A percentile compares a stretch with the other conserved stretches of the same genome.
phyloP scores from a whole-genome alignment of 352 stramenopile genomes.

The Globisporangium megalacanthum region DNA sequence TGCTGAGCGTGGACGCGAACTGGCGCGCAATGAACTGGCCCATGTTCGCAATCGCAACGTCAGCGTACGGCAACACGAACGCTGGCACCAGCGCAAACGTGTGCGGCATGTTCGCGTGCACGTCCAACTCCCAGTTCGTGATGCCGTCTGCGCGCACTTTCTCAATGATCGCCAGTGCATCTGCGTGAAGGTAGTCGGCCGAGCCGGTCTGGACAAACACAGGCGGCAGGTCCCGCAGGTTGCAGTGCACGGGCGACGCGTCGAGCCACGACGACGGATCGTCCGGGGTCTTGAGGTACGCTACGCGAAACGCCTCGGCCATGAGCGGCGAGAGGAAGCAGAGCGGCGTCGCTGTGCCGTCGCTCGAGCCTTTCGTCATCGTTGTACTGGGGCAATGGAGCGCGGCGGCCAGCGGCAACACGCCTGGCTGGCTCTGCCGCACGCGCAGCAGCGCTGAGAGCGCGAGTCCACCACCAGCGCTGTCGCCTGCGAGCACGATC shows the following conservation, averaged over 20 bases:
- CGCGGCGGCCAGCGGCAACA: conserved; percentile 30
- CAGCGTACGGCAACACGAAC: conserved; percentile 30
- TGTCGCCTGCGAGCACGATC: conserved; percentile 41
- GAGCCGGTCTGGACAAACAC: conserved; percentile 37
- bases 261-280: conserved; percentile 29
- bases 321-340: conserved; percentile 27
- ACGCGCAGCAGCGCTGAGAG: conserved; percentile 37
- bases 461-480: conserved; percentile 30
- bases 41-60: conserved; percentile 15
- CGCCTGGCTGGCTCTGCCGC: conserved; percentile 10
- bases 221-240: conserved; percentile 29
- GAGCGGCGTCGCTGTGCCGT: conserved; percentile 16
- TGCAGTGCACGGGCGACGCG: conserved; percentile 36
- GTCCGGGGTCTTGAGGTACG: conserved; percentile 19
- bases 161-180: conserved; percentile 23
- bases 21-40: conserved; percentile 8
- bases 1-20: conserved; percentile 30
- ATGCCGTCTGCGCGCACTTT: conserved; percentile 33
- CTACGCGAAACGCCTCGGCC: conserved; percentile 16
- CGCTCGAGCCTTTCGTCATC: conserved; percentile 14
- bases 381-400: conserved; percentile 28
- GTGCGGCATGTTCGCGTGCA: conserved; percentile 33
- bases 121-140: conserved; percentile 38
- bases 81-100: conserved; percentile 33
- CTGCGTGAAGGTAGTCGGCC: conserved; percentile 36